Base-by-base conservation (phyloP, 441 rosid genomes). In the Cnidoscolus chayamansa region DNA sequence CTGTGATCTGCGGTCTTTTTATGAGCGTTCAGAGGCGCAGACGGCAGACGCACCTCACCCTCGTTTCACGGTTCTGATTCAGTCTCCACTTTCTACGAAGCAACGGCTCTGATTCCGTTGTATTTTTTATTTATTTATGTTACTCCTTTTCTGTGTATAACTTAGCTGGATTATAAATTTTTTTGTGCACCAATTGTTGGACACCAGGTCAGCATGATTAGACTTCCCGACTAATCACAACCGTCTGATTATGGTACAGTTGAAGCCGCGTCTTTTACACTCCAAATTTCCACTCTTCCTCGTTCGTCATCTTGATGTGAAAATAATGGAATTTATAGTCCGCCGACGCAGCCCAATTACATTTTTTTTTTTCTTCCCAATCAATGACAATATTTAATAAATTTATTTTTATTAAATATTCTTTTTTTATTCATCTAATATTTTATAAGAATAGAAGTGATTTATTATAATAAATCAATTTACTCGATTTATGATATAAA, bases 101-200 rank as follows among this genome's bases (percentile, higher is more conserved):
- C 1, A 3, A 49, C 72, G 72, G 67, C 30, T 19, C 43, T 59
- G 67, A 67, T 58, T 66, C 30, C 9, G 20, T 35, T 0, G 8
- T 2, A 15, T 10, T 47, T 60, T 49, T 60, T 11, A 60, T 25
- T 25, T 32, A 32, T 58, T 58, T 49, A 47, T n/a, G 1, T 2
- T 45, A 11, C 13, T 1, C 4, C 37, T 54, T 54, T 13, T 0
- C 11, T 48, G 12, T 1, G 17, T 10, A 43, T 31, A 56, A 10
- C 3, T 61, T 59, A 71, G 67, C 68, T 72, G 55, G 69, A 65
- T 32, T 31, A 65, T 65, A 31, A 73, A 65, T 48, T 20, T 19
- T 25, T 0, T 0, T 0, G 12, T 0, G 15, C 2, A 7, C 71
- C 71, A 73, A 48, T 57, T 47, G 51, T 1, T 16, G 43, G 53